Evolutionary conservation across 805 yeast species (phyloP).

Genomic region (Barnettozyma sucrosica): DNA sequence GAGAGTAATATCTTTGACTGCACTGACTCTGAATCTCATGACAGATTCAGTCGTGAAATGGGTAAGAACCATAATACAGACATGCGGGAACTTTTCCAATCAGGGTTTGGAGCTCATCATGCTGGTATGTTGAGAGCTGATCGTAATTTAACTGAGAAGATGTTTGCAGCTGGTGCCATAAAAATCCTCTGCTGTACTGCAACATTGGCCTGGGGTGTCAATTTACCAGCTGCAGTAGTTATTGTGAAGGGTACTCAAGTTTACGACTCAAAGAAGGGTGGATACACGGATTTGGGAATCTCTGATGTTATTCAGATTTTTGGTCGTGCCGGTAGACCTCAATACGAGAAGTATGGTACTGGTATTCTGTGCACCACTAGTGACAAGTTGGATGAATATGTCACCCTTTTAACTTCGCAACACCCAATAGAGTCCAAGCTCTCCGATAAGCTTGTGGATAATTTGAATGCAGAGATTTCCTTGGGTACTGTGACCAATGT

Average conservation of each 20-base stretch:
- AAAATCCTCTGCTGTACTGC: slow-evolving; percentile 94
- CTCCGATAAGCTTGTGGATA: slow-evolving; percentile 75
- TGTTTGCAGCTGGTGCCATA: slow-evolving; percentile 81
- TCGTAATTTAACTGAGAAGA: slow-evolving; percentile 80
- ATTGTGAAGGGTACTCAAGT: slow-evolving; percentile 95
- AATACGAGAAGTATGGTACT: slow-evolving; percentile 85
- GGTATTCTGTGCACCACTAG: slow-evolving; percentile 83
- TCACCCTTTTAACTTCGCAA: slow-evolving; percentile 86
- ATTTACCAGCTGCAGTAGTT: slow-evolving; percentile 96
- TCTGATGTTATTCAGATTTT: slow-evolving; percentile 96
- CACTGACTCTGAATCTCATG: slow-evolving; percentile 36
- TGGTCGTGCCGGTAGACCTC: slow-evolving; percentile 99
- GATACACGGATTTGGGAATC: slow-evolving; percentile 87
- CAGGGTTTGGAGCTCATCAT: slow-evolving; percentile 92
- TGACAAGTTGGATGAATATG: slow-evolving; percentile 80
- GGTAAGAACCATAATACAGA: slow-evolving; percentile 69
- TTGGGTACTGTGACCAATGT: slow-evolving; percentile 92
- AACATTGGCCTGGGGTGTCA: slow-evolving; percentile 99
- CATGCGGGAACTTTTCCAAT: slow-evolving; percentile 66
- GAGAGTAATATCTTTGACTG: slow-evolving; percentile 58
- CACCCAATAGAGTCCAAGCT: slow-evolving; percentile 92
- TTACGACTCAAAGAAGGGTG: slow-evolving; percentile 92
- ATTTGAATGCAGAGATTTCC: slow-evolving; percentile 93
- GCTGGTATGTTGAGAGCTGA: slow-evolving; percentile 95
- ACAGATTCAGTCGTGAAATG: slow-evolving; percentile 56